Evolutionary conservation across 2,329 filamentous ascomycete species (phyloP), one percentile per base, ranked within the genome.

Genomic region (Rhinocladiella mackenziei): DNA sequence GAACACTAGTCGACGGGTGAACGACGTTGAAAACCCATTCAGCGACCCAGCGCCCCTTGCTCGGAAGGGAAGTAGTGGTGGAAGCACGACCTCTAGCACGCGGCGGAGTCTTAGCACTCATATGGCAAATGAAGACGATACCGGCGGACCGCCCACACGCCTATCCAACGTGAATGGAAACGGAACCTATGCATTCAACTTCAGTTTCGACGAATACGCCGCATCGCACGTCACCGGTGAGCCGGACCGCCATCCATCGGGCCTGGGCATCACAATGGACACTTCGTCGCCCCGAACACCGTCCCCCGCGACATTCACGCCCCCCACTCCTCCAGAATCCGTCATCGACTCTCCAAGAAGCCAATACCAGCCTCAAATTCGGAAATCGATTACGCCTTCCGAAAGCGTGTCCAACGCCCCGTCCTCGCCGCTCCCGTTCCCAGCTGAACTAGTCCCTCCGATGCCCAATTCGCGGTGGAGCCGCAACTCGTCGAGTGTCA

Each of bases 381-480:
- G 39, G 18, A 44, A 47, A 19, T 53, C 50, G 13, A 45, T 53
- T 18, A 53, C 46, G 3, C 50, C 50, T 1, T 50, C 46, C 6
- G 50, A 53, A n/a, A 50, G 46, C 31, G 39, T 46, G 1, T 53
- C 50, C 10, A 53, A 53, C 29, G 43, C 44, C 5, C 50, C 50
- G 11, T 48, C 29, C 29, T 53, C 50, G 22, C 50, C 50, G 4
- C 29, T 39, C 4, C 44, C 44, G 13, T 35, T 48, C 26, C 37
- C 43, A 7, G 25, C 40, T 10, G 38, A 28, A 5, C 29, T 45
- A 10, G 23, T 29, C 38, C 43, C 38, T 13, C 30, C 32, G n/a
- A n/a, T 23, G 14, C 29, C 6, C 18, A 37, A 41, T 19, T 51
- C 48, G 17, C 48, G 48, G n/a, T 51, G 44, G 44, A 51, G 48